Base-by-base conservation (phyloP, 306 rosid genomes). In the Prunus mira region DNA sequence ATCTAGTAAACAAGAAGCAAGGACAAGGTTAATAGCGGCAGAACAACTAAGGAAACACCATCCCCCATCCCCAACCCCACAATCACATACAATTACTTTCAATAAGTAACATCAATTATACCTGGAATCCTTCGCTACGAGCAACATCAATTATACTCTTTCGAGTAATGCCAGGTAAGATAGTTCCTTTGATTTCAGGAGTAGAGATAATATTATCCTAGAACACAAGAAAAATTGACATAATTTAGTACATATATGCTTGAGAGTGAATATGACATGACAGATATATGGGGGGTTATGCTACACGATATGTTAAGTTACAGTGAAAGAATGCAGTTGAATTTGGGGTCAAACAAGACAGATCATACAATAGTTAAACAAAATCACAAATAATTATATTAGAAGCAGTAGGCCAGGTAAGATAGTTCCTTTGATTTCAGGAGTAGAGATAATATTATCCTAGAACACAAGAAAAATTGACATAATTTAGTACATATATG, bases 81-180 rank as follows among this genome's bases (percentile, higher is more conserved):
- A 12, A 56, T 34, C 6, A 25, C 6, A n/a, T 17, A 58, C 3
- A 62, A 25, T 12, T 12, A 58, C 14, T 65, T 32, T 67, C 78
- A 65, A 77, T 43, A 19, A 72, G 57, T 55, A 64, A 66, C 75
- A 75, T 55, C 49, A 60, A 70, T 78, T 38, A 51, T 89, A 96
- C 99, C 99, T 96, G 88, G 75, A 89, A 89, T 56, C 98, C 98
- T 80, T 84, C 91, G 83, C 87, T 92, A 80, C 82, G 89, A 69
- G 98, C 98, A 86, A 92, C 93, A 22, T 96, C 99, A 78, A 96
- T 92, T 75, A 92, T 89, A 75, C 99, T 96, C 81, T 96, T 96
- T 76, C 98, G 91, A 66, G 99, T 96, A 76, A 96, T 88, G 71
- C 99, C 99, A 19, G 99, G 99, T 82, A 96, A 87, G 77, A 96